phyloP scores from a whole-genome alignment of 2,329 filamentous ascomycete species.

The Sordariomycetes sp. region DNA sequence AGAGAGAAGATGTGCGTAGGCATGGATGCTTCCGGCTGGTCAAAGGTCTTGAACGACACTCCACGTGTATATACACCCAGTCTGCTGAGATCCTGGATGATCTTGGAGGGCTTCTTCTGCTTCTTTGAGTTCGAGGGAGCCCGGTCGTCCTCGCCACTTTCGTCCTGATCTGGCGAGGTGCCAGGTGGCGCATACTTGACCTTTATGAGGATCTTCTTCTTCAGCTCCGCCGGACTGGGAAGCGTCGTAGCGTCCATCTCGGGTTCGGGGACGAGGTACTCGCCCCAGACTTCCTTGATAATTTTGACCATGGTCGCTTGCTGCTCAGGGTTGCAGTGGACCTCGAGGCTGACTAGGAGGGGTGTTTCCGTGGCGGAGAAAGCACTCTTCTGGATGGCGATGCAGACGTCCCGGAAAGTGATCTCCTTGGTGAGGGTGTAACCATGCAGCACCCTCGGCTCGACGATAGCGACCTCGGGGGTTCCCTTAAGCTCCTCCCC shows the following conservation, averaged over 20 bases:
- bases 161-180: slow-evolving; percentile 19
- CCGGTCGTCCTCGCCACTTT: slow-evolving; percentile 24
- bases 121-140: slow-evolving; percentile 10
- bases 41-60: slow-evolving; percentile 71
- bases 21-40: slow-evolving; percentile 60
- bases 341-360: slow-evolving; percentile 89
- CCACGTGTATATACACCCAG: slow-evolving; percentile 78
- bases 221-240: slow-evolving; percentile 60
- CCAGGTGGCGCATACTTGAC: slow-evolving; percentile 57
- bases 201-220: slow-evolving; percentile 75
- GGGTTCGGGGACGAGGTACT: slow-evolving; percentile 52
- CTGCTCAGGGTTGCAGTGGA: slow-evolving; percentile 73
- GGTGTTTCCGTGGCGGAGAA: slow-evolving; percentile 71
- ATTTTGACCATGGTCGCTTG: slow-evolving; percentile 89
- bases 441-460: slow-evolving; percentile 76
- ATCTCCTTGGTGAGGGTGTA: slow-evolving; percentile 88
- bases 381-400: slow-evolving; percentile 67
- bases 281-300: slow-evolving; percentile 78
- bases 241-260: slow-evolving; percentile 39
- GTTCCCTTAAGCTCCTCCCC: slow-evolving; percentile 7
- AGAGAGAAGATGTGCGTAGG: slow-evolving; percentile 62
- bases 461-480: slow-evolving; percentile 29
- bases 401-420: slow-evolving; percentile 77
- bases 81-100: slow-evolving; percentile 64
- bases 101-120: slow-evolving; percentile 50